Evolutionary conservation across 495 filamentous ascomycete genomes (phyloP).

Genomic region (Amorphotheca resinae): DNA sequence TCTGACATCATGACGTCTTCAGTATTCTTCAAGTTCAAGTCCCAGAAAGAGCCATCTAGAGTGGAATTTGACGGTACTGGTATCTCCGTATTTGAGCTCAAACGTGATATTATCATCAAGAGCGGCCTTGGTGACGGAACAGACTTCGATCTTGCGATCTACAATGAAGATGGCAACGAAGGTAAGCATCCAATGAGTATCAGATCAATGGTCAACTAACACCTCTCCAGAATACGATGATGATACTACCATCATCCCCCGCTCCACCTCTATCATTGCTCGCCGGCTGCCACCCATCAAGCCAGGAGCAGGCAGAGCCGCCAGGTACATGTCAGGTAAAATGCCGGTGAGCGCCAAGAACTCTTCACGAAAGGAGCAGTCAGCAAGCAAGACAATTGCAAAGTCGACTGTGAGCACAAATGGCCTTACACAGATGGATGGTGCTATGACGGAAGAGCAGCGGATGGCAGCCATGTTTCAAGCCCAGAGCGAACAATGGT

Average conservation of each 20-base stretch:
- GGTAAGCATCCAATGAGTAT: constrained; percentile 41
- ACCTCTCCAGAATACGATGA: constrained; percentile 71
- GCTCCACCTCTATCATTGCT: constrained; percentile 87
- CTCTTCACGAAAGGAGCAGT: constrained; percentile 52
- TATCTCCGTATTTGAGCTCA: constrained; percentile 97
- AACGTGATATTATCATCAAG: constrained; percentile 91
- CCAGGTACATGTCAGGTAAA: constrained; percentile 92
- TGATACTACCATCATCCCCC: constrained; percentile 88
- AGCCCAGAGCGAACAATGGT: constrained; percentile 75
- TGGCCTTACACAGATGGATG: constrained; percentile 47
- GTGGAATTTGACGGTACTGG: constrained; percentile 96
- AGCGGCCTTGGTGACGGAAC: constrained; percentile 89
- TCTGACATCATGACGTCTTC: constrained; percentile 75
- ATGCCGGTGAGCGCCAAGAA: constrained; percentile 87
- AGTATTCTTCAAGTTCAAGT: constrained; percentile 99
- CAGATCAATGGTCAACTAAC: constrained; percentile 16
- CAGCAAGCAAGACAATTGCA: constrained; percentile 24
- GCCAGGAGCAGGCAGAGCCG: constrained; percentile 69
- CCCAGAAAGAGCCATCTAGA: constrained; percentile 85
- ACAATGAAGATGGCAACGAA: constrained; percentile 80
- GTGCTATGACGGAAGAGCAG: constrained; percentile 77
- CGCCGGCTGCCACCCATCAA: constrained; percentile 70
- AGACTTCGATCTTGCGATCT: constrained; percentile 92
- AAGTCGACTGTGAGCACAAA: constrained; percentile 33
- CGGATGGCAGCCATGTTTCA: constrained; percentile 81